Conservation (phyloP, 1,284 basidiomycete species). For the Microbotryomycetes sp. region DNA sequence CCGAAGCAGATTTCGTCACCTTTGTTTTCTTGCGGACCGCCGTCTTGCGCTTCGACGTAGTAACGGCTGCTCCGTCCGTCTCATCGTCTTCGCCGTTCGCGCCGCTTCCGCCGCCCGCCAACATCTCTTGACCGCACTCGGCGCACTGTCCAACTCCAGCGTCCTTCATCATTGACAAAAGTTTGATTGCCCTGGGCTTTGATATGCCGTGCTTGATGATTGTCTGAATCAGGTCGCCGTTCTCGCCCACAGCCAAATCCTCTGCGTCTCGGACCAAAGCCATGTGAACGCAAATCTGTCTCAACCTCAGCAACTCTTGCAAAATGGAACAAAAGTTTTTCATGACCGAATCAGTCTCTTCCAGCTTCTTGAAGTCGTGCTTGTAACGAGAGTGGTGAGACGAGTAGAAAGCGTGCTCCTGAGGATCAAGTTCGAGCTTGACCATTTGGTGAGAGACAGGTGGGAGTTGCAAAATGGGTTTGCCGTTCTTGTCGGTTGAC, state of each 20-base stretch:
- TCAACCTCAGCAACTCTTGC: slow-evolving; percentile 86
- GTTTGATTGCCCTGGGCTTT: slow-evolving; percentile 60
- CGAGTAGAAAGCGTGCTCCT: slow-evolving; percentile 81
- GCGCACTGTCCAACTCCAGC: slow-evolving; percentile 70
- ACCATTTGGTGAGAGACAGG: slow-evolving; percentile 77
- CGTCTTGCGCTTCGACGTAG: slow-evolving; percentile 40
- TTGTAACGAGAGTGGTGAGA: slow-evolving; percentile 80
- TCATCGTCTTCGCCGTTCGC: slow-evolving; percentile 43
- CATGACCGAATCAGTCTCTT: slow-evolving; percentile 81
- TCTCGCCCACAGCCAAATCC: slow-evolving; percentile 45
- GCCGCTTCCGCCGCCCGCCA: slow-evolving; percentile 13
- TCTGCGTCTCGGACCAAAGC: slow-evolving; percentile 63
- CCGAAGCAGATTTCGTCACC: slow-evolving; percentile 48
- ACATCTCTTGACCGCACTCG: slow-evolving; percentile 75
- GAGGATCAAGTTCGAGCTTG: slow-evolving; percentile 71
- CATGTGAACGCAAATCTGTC: slow-evolving; percentile 95
- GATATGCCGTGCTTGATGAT: slow-evolving; percentile 79
- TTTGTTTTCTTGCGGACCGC: slow-evolving; percentile 39
- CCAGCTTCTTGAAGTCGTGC: slow-evolving; percentile 79
- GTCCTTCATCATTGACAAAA: slow-evolving; percentile 75
- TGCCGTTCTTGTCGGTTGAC: slow-evolving; percentile 68
- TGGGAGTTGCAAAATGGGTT: slow-evolving; percentile 76
- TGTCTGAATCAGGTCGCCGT: slow-evolving; percentile 48
- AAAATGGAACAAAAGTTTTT: slow-evolving; percentile 97
- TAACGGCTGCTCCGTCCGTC: slow-evolving; percentile 24